Evolutionary conservation across 768 basidiomycete species (phyloP).

Genomic region (Termitomyces sp.): DNA sequence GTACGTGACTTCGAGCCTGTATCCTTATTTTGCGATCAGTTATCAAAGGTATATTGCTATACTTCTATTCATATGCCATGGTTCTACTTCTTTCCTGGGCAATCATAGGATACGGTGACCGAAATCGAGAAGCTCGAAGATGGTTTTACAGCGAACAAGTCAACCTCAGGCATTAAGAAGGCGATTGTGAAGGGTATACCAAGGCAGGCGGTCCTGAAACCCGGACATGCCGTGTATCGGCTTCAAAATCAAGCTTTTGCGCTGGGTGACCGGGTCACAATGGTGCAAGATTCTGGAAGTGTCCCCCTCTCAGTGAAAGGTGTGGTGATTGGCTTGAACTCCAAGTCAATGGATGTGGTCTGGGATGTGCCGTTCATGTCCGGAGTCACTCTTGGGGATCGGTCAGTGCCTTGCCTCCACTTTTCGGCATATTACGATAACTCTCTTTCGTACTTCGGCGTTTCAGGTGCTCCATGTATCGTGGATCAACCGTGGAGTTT

Average conservation of each 20-base stretch:
- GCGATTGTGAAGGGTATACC: conserved; percentile 93
- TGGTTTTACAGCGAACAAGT: conserved; percentile 53
- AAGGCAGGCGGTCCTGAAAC: conserved; percentile 89
- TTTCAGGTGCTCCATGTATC: conserved; percentile 81
- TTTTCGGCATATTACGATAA: neutral
- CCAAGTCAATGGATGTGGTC: conserved; percentile 87
- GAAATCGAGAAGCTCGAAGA: conserved; percentile 79
- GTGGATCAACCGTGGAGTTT: conserved; percentile 85
- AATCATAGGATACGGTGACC: conserved; percentile 61
- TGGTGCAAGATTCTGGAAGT: conserved; percentile 92
- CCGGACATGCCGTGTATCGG: conserved; percentile 82
- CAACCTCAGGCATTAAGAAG: conserved; percentile 68
- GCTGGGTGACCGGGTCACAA: conserved; percentile 90
- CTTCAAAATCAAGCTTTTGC: conserved; percentile 84
- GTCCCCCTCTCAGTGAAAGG: conserved; percentile 91
- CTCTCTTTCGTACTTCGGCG: neutral
- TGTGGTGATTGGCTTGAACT: conserved; percentile 84
- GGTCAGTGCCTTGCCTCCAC: conserved; percentile 36
- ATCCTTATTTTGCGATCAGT: conserved; percentile 85
- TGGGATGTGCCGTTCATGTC: conserved; percentile 98
- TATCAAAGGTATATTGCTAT: conserved; percentile 60
- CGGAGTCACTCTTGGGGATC: conserved; percentile 77
- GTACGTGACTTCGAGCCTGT: conserved; percentile 91
- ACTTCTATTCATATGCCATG: neutral
- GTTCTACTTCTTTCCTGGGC: neutral